A percentile compares a stretch with the other conserved stretches of the same genome.
phyloP scores from a whole-genome alignment of 2,329 filamentous ascomycete genomes.

The Fusarium zealandicum region DNA sequence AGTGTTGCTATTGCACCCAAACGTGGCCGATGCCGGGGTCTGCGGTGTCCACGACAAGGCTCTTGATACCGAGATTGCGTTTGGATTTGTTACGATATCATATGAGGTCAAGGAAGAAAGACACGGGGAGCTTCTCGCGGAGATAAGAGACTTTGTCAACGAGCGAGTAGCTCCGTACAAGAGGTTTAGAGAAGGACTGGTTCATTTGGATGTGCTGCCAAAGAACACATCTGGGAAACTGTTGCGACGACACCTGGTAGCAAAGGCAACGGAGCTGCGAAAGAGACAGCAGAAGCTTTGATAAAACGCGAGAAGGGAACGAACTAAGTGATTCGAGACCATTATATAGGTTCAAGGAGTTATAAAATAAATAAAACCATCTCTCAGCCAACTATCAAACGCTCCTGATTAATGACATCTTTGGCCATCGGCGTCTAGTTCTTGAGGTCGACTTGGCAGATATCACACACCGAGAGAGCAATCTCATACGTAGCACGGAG shows the following conservation, averaged over 20 bases:
- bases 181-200: slow-evolving; percentile 40
- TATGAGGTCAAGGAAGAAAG: not conserved
- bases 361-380: no score
- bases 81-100: slow-evolving; percentile 41
- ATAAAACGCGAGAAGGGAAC: no score
- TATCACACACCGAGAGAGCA: slow-evolving; percentile 11
- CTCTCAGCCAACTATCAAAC: slow-evolving; percentile 16
- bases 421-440: slow-evolving; percentile 35
- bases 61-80: slow-evolving; percentile 40
- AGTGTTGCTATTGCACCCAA: slow-evolving; percentile 38
- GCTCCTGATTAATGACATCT: slow-evolving; percentile 34
- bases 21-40: slow-evolving; percentile 43
- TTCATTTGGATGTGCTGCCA: slow-evolving; percentile 39
- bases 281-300: slow-evolving; percentile 18
- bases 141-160: slow-evolving; percentile 40
- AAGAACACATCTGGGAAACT: slow-evolving; percentile 44
- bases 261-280: slow-evolving; percentile 18
- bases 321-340: no score
- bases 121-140: slow-evolving; percentile 9
- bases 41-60: slow-evolving; percentile 39
- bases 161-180: slow-evolving; percentile 43
- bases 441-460: slow-evolving; percentile 31
- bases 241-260: slow-evolving; percentile 34
- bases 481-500: slow-evolving; percentile 14
- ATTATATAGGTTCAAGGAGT: no score